These are phyloP conservation scores for Leccinum solheimii DNA, from an alignment of 1,284 basidiomycete species.

Conservation along the genomic window DNA sequence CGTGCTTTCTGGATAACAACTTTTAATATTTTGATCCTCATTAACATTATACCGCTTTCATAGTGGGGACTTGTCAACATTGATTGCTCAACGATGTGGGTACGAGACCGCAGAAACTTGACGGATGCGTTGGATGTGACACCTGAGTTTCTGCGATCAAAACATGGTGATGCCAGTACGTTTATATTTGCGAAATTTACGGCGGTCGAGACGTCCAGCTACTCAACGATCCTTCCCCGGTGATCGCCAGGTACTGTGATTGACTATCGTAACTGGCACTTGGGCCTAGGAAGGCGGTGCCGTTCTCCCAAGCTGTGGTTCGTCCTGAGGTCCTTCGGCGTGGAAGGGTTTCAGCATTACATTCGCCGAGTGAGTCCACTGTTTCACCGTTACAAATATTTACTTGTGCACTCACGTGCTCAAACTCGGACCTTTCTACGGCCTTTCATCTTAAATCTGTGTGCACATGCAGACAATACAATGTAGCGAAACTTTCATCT, in stretches of 20 bases:
- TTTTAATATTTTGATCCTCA: neutral
- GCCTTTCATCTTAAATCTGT: neutral
- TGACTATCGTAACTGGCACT: constrained; percentile 95
- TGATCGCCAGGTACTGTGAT: constrained; percentile 65
- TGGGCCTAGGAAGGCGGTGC: constrained; percentile 87
- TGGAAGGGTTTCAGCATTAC: constrained; percentile 74
- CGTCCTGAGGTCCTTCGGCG: constrained; percentile 80
- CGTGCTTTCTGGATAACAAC: neutral
- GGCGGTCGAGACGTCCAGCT: neutral
- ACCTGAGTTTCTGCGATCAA: constrained; percentile 79
- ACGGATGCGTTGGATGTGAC: constrained; percentile 88
- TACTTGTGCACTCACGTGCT: too few relatives aligned
- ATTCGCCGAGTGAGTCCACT: constrained; percentile 47
- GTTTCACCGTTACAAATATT: too few relatives aligned
- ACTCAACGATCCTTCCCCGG: neutral
- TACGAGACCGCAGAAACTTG: constrained; percentile 73
- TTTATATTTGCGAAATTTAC: neutral
- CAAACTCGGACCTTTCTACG: too few relatives aligned
- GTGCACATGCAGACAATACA: constrained; percentile 53
- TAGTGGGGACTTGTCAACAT: constrained; percentile 90
- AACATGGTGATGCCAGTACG: constrained; percentile 69
- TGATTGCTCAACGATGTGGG: constrained; percentile 80
- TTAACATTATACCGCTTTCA: neutral
- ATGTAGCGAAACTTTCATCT: constrained; percentile 62
- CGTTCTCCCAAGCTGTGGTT: constrained; percentile 93